phyloP scores from a whole-genome alignment of 768 basidiomycete genomes.

The Auriscalpium microsporum region DNA sequence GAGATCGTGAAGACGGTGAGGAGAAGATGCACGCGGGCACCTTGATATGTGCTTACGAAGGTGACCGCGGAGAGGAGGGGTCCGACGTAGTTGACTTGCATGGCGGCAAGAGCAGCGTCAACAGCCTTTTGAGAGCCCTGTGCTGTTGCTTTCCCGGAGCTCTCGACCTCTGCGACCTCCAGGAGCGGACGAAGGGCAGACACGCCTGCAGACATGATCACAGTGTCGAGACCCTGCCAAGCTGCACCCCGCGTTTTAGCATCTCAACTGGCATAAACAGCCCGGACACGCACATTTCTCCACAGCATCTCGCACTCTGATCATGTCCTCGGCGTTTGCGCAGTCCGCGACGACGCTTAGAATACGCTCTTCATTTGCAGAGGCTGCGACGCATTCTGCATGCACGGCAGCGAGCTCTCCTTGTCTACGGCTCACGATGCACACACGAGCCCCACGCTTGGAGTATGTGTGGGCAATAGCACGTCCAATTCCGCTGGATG shows the following conservation, averaged over 20 bases:
- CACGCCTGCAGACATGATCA: slow-evolving; percentile 77
- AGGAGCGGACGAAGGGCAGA: slow-evolving; percentile 74
- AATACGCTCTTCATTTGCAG: slow-evolving; percentile 11
- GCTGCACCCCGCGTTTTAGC: slow-evolving; percentile 30
- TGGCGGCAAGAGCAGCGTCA: slow-evolving; percentile 47
- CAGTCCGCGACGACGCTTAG: slow-evolving; percentile 57
- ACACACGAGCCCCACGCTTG: slow-evolving; percentile 63
- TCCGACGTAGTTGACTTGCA: slow-evolving; percentile 59
- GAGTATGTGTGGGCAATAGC: slow-evolving; percentile 65
- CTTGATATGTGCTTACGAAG: slow-evolving; percentile 44
- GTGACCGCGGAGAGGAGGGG: slow-evolving; percentile 62
- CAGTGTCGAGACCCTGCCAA: slow-evolving; percentile 78
- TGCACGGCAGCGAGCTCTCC: slow-evolving; percentile 48
- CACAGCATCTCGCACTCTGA: slow-evolving; percentile 44
- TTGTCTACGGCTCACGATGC: slow-evolving; percentile 61
- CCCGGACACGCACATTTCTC: slow-evolving; percentile 41
- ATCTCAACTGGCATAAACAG: background rate
- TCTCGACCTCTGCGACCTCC: slow-evolving; percentile 51
- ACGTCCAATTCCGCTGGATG: slow-evolving; percentile 75
- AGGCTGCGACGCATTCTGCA: slow-evolving; percentile 41
- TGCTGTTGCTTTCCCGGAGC: slow-evolving; percentile 30
- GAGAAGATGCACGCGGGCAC: background rate
- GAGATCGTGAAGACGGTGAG: background rate
- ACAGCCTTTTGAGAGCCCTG: slow-evolving; percentile 55
- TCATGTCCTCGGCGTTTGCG: slow-evolving; percentile 56